These are phyloP conservation scores for Bimuria novae-zelandiae DNA, from an alignment of 2,329 filamentous ascomycete genomes.

Conservation along the genomic window DNA sequence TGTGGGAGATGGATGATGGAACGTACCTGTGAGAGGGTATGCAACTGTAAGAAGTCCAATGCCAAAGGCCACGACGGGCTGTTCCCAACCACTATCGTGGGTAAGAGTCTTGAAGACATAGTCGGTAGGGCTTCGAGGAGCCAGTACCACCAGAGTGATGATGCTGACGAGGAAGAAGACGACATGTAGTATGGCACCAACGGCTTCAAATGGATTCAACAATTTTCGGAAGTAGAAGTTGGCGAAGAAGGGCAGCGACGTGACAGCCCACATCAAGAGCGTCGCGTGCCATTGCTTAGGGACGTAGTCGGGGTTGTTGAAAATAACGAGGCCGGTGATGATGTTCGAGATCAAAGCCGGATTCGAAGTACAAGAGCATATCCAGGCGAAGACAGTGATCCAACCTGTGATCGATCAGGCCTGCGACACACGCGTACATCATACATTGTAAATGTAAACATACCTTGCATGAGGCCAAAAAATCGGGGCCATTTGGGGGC, in stretches of 20 bases:
- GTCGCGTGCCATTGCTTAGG: conserved; percentile 51
- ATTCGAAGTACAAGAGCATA: conserved; percentile 33
- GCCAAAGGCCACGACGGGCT: conserved; percentile 48
- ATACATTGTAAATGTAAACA: not conserved
- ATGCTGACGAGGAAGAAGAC: conserved; percentile 56
- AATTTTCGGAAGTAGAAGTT: conserved; percentile 51
- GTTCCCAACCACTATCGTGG: conserved; percentile 50
- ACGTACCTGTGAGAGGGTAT: conserved; percentile 27
- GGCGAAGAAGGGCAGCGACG: conserved; percentile 42
- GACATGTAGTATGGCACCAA: conserved; percentile 53
- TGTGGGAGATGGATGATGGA: not conserved
- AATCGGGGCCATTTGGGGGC: conserved; percentile 29
- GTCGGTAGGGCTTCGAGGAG: conserved; percentile 43
- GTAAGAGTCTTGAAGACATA: conserved; percentile 53
- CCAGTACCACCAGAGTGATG: conserved; percentile 50
- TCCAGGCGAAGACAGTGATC: conserved; percentile 48
- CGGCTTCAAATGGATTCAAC: conserved; percentile 52
- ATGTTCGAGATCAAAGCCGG: conserved; percentile 31
- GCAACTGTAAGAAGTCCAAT: conserved; percentile 44
- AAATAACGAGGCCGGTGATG: conserved; percentile 19
- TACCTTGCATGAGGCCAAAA: conserved; percentile 34
- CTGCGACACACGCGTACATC: conserved; percentile 29
- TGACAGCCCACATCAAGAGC: conserved; percentile 52
- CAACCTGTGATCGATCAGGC: conserved; percentile 45
- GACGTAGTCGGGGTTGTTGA: conserved; percentile 5